Percentiles rank a stretch among this genome's conserved stretches.
phyloP scores from a whole-genome alignment of 768 basidiomycete species.

The Tylopilus plumbeoviolaceoides region DNA sequence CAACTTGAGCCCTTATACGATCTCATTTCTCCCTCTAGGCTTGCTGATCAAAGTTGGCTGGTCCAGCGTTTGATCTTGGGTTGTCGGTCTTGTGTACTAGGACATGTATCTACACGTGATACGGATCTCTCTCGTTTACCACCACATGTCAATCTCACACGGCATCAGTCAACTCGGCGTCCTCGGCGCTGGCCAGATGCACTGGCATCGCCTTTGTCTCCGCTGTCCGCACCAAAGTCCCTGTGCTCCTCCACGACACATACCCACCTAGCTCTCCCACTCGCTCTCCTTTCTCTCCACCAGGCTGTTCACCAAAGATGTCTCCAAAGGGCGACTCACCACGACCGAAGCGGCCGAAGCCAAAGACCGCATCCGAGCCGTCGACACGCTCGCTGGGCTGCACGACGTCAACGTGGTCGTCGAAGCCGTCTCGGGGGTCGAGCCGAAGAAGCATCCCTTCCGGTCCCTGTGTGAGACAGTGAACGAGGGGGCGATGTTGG shows the following conservation, averaged over 20 bases:
- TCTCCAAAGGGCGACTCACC: conserved; percentile 73
- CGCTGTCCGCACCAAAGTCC: conserved; percentile 78
- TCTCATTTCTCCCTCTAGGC: no score
- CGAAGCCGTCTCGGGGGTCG: conserved; percentile 86
- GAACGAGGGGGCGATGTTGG: conserved; percentile 73
- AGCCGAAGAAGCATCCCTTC: conserved; percentile 79
- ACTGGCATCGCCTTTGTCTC: conserved; percentile 89
- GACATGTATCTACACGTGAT: no score
- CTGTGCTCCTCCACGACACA: conserved; percentile 81
- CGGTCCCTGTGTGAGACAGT: conserved; percentile 61
- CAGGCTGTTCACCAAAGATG: conserved; percentile 86
- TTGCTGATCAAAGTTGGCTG: no score
- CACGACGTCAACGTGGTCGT: conserved; percentile 88
- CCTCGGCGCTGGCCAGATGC: conserved; percentile 82
- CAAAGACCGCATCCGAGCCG: conserved; percentile 56
- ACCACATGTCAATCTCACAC: no score
- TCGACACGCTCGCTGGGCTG: conserved; percentile 56
- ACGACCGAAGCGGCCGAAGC: conserved; percentile 71
- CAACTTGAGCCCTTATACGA: no score
- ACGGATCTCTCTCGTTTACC: no score
- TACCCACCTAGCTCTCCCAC: conserved; percentile 65
- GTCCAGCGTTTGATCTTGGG: no score
- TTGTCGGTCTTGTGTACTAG: no score
- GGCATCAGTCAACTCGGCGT: conserved; percentile 75
- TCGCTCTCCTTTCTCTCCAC: conserved; percentile 74